phyloP scores from a whole-genome alignment of 169 alveolate genomes.

The Plasmodium sp. region DNA sequence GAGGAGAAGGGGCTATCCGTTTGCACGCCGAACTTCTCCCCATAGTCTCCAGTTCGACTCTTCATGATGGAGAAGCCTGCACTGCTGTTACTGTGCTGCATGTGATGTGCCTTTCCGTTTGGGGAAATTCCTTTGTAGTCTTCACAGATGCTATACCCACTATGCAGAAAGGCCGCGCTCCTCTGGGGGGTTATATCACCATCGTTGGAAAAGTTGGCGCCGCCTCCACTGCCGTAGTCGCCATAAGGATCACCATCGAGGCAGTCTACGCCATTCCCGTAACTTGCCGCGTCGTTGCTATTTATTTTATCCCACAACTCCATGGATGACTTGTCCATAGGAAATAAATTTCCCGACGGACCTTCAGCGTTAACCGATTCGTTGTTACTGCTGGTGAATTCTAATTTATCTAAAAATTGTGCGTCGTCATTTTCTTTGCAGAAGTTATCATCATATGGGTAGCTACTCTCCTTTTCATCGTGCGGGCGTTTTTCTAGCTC shows the following conservation, averaged over 20 bases:
- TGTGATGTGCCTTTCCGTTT: neutral
- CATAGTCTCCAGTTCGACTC: neutral
- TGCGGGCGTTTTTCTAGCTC: constrained; percentile 38
- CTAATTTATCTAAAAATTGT: constrained; percentile 9
- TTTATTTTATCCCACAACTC: constrained; percentile 3
- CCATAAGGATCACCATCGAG: neutral
- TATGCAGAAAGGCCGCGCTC: neutral
- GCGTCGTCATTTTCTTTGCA: constrained; percentile 11
- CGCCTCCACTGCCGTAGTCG: neutral
- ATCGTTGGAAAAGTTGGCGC: neutral
- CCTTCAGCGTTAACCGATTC: constrained; percentile 6
- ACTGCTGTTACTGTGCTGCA: neutral
- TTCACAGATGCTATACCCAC: neutral
- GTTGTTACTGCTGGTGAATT: constrained; percentile 26
- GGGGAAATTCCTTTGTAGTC: neutral
- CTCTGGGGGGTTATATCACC: neutral
- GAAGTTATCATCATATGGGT: neutral
- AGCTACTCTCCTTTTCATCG: neutral
- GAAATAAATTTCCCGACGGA: neutral
- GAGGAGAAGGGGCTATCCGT: constrained; percentile 3
- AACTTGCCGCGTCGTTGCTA: neutral
- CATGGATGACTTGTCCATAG: constrained; percentile 22
- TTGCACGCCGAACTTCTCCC: neutral
- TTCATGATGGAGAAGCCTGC: neutral
- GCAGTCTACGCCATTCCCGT: neutral